Evolutionary conservation across 1,284 basidiomycete genomes (phyloP).

Genomic region (Leccinum subrobustum): DNA sequence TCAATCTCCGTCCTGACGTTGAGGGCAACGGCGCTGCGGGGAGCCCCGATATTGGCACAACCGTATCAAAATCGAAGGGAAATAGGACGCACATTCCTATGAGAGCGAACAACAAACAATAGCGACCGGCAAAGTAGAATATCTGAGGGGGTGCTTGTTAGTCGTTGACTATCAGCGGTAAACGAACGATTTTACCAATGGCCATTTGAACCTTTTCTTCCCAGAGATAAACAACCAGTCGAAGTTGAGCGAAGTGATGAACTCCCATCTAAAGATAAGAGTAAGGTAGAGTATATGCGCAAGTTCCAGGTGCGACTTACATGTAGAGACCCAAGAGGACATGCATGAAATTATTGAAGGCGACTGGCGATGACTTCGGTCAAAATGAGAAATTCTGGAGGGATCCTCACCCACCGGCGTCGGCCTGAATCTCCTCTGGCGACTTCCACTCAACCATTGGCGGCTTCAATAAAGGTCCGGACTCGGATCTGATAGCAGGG

Average conservation of each 20-base stretch:
- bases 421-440: slow-evolving; percentile 45
- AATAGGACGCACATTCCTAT: slow-evolving; percentile 60
- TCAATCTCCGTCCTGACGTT: slow-evolving; percentile 34
- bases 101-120: slow-evolving; percentile 63
- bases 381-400: not conserved
- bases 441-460: slow-evolving; percentile 63
- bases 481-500: not conserved
- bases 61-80: not conserved
- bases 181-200: slow-evolving; percentile 44
- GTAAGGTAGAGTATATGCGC: slow-evolving; percentile 11
- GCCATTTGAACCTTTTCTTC: slow-evolving; percentile 62
- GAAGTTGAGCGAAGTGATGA: slow-evolving; percentile 61
- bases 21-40: slow-evolving; percentile 28
- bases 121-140: slow-evolving; percentile 75
- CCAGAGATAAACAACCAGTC: slow-evolving; percentile 66
- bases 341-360: slow-evolving; percentile 68
- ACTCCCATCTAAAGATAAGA: slow-evolving; percentile 52
- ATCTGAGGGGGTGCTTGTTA: slow-evolving; percentile 39
- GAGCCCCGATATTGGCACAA: not conserved
- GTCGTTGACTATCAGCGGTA: not conserved
- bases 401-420: slow-evolving; percentile 41
- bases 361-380: slow-evolving; percentile 37
- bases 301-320: slow-evolving; percentile 34
- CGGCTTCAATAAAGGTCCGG: not conserved
- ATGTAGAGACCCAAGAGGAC: slow-evolving; percentile 65